Evolutionary conservation across 2,329 filamentous ascomycete genomes (phyloP), one percentile per base, ranked within the genome.

Genomic region (Ophiocordyceps robertsii): DNA sequence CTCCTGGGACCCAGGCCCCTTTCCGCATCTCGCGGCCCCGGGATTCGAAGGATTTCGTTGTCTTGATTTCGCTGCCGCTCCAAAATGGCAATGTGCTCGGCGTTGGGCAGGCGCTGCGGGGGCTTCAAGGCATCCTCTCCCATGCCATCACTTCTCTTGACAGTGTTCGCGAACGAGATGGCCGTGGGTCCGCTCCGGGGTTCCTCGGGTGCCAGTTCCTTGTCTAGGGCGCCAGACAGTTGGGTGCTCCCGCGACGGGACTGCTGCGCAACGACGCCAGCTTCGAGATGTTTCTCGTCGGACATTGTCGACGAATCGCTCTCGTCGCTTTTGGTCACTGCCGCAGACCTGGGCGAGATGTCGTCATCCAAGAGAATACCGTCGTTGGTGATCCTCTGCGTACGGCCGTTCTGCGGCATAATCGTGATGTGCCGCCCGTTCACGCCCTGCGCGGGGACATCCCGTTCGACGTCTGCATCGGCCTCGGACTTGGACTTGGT

Each of bases 1-100:
- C 69, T 66, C 43, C 69, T 66, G 2, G 89, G 89, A 10, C 80
- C 69, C 46, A 86, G 72, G 24, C 90, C 92, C 40, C 78, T 77
- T 53, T 98, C 92, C 39, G 83, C 89, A 56, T 96, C 92, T 52
- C 89, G 73, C 1, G 92, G 92, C 17, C 89, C 89, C 0, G 92
- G 92, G 52, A 98, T 96, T 35, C 87, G 82, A 37, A 96, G 66
- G 0, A 88, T 78, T 30, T 80, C 79, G 37, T 78, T 81, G 43
- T 84, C 80, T 47, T 79, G 77, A 43, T 85, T 82, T 32, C 88
- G 77, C 58, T 95, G 90, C 29, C 83, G 81, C 58, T 95, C 79
- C 13, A 95, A 60, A 53, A 96, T 92, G 6, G 84, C 84, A 54
- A 95, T 93, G 55, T 94, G 86, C 47, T 89, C 82, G 43, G 87